Base-by-base conservation (phyloP, 768 basidiomycete genomes). In the Hygrophorus russula region DNA sequence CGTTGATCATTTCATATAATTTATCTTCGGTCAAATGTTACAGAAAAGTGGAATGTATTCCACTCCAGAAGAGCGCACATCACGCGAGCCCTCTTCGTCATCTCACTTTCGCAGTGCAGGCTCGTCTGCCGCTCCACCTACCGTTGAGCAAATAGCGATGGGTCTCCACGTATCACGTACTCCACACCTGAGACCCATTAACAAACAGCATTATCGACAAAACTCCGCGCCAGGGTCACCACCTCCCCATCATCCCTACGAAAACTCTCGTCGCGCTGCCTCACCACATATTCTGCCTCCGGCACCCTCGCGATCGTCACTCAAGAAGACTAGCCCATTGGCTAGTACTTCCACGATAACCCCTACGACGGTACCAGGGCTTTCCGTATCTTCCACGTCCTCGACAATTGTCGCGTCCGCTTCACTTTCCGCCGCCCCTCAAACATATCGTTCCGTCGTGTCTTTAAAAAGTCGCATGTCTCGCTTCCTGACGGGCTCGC, bases 101-200 rank as follows among this genome's bases (percentile, higher is more conserved):
- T 57, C 68, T 46, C 65, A 59, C 49, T 58, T 62, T 41, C 70
- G 62, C 46, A 53, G 62, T 47, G 56, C 56, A 38, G 65, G 69
- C 48, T 58, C 69, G 20, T 49, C 66, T 19, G 46, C 63, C 18
- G 55, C 64, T 15, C 76, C 72, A 12, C 82, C 82, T 1, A 80
- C 77, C 37, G 70, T 83, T 32, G 76, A 81, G 53, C 82, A 86
- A 60, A 86, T 86, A 47, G 78, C 80, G 11, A 85, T 86, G 82
- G 83, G 83, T 14, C 68, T 86, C 17, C 83, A 86, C 58, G 63
- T 81, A 24, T 85, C 83, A 5, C 75, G 80, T 30, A 86, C 83
- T 1, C 83, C 83, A 3, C 82, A 85, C 56, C 60, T 85, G 20
- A 71, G 76, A 40, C 41, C 40, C 6, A 28, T 38, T 15, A 18